Evolutionary conservation across 352 stramenopile genomes (phyloP).

Genomic region (Phytopythium kandeliae): DNA sequence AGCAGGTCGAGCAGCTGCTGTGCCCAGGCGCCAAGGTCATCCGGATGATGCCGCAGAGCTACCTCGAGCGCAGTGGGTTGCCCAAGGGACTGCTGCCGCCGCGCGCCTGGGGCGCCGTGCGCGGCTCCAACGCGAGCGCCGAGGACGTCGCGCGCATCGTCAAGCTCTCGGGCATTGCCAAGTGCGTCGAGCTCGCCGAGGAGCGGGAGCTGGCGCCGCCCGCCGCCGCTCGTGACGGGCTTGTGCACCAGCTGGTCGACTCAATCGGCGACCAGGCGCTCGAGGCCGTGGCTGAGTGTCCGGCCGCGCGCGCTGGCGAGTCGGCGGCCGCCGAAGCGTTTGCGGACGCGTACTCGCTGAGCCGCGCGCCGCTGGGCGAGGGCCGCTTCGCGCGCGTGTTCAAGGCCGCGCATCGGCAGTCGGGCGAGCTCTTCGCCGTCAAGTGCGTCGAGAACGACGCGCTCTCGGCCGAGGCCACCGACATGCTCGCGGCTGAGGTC

Average conservation of each 20-base stretch:
- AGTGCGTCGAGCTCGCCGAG: slow-evolving; percentile 37
- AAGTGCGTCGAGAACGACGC: slow-evolving; percentile 56
- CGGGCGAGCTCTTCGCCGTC: slow-evolving; percentile 43
- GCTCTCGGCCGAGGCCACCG: slow-evolving; percentile 37
- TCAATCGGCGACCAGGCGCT: slow-evolving; percentile 25
- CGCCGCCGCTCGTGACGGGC: slow-evolving; percentile 12
- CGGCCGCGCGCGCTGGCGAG: slow-evolving; percentile 10
- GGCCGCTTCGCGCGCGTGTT: slow-evolving; percentile 61
- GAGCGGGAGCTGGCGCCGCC: too few relatives aligned
- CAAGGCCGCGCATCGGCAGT: slow-evolving; percentile 37
- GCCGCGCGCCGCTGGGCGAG: slow-evolving; percentile 34
- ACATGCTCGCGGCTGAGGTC: slow-evolving; percentile 70
- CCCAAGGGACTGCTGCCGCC: slow-evolving; percentile 43
- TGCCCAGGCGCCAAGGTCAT: slow-evolving; percentile 65
- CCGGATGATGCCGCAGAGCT: slow-evolving; percentile 63
- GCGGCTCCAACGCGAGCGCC: slow-evolving; percentile 41
- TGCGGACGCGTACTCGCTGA: slow-evolving; percentile 51
- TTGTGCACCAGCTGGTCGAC: slow-evolving; percentile 27
- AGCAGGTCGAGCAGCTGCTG: slow-evolving; percentile 50
- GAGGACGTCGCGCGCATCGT: slow-evolving; percentile 56
- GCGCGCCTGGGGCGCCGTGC: slow-evolving; percentile 44
- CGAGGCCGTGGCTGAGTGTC: slow-evolving; percentile 11
- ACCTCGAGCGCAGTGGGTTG: slow-evolving; percentile 48
- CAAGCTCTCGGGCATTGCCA: slow-evolving; percentile 45
- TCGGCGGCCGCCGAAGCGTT: neutral